Base-by-base conservation (phyloP, 164 flowering plant species). In the Chimonanthus praecox region DNA sequence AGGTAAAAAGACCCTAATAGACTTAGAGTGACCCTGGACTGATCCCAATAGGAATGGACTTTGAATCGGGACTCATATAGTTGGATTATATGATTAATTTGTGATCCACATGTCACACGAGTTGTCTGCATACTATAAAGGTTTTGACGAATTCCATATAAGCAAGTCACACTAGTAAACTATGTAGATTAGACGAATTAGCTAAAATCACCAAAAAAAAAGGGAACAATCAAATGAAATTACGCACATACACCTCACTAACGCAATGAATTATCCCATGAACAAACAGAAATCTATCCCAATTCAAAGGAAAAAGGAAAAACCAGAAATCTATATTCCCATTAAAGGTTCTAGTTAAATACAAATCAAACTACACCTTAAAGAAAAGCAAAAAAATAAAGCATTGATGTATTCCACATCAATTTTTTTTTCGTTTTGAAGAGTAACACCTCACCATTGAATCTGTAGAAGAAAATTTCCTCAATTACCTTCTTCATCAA, bases 401-500 rank as follows among this genome's bases (percentile, higher is more conserved):
- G 16, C 60, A 54, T 33, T 33, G 1, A 33, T 33, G 33, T 33
- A 33, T 33, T 33, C 33, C 33, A 33, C 33, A 33, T 33, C 33
- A 33, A 33, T 33, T 33, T 33, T 33, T 33, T 33, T 9, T 51
- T 15, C 58, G 4, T 51, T 9, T 51, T 15, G 9, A 51, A 15
- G 58, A 10, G 13, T 51, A 10, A 51, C 13, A 51, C 13, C 6
- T 51, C 58, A 7, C 58, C 9, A 15, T 9, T 54, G 93, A 5
- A 93, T 95, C 48, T 89, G 96, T 95, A 91, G 85, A 84, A 73
- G 2, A 69, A 62, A 48, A 10, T 3, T 58, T 58, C 5, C 47
- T 13, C 5, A 33, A 7, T 7, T 84, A 92, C 99, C 99, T 91
- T 91, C 90, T 78, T 78, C 82, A 73, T 94, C 97, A 83, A 92